These are phyloP conservation scores for Rhizophora mangle DNA, from an alignment of 345 rosid species.

Conservation along the genomic window DNA sequence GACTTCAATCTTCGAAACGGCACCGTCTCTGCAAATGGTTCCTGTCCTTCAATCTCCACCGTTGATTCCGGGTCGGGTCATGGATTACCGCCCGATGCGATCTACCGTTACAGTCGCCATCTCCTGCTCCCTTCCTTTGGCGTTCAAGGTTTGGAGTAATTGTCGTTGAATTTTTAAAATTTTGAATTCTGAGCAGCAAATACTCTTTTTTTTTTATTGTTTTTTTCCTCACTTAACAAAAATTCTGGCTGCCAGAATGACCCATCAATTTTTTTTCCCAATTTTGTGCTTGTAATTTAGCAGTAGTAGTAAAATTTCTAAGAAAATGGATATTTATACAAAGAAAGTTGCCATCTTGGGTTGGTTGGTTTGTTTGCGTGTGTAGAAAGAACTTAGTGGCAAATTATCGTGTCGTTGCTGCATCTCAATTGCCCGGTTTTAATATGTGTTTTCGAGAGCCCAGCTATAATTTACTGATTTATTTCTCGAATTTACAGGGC, in stretches of 20 bases:
- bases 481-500: conserved; percentile 40
- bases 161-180: neutral
- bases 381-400: too few species aligned
- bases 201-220: too few species aligned
- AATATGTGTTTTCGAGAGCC: neutral
- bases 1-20: conserved; percentile 24
- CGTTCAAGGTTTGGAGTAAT: conserved; percentile 48
- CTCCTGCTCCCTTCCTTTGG: conserved; percentile 85
- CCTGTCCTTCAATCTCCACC: conserved; percentile 25
- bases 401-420: neutral
- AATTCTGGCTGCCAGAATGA: too few species aligned
- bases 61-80: conserved; percentile 34
- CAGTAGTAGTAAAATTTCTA: too few species aligned
- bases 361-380: too few species aligned
- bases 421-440: neutral
- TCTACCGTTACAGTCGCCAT: conserved; percentile 93
- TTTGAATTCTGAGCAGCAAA: too few species aligned
- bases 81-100: conserved; percentile 59
- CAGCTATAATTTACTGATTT: neutral
- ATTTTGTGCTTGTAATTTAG: too few species aligned
- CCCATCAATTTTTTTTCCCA: too few species aligned
- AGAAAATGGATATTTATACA: too few species aligned
- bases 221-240: too few species aligned
- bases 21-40: conserved; percentile 30
- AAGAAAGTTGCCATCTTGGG: too few species aligned